Base-by-base conservation (phyloP, 75 land plant genomes). In the Sequoiadendron giganteum region DNA sequence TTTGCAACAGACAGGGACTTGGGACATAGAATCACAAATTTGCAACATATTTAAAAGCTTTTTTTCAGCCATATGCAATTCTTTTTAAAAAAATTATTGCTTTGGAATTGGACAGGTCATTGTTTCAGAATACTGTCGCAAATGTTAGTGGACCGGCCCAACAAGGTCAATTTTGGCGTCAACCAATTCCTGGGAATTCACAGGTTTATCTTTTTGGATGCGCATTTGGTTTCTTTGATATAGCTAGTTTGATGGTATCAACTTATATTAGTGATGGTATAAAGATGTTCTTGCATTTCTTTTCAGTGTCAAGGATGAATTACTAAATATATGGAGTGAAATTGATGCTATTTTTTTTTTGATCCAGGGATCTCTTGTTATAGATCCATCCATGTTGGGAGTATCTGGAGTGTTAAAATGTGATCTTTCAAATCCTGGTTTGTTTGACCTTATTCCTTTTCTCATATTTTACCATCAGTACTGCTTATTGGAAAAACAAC, bases 351-450 rank as follows among this genome's bases (percentile, higher is more conserved):
- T n/a, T 14, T 72, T 70, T 45, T 76, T 87, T 49, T 68, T 92
- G 86, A 90, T 85, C 79, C 88, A 88, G 90, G 85, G 90, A 18
- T 90, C 91, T 38, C 88, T 86, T 73, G 90, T 88, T 77, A 81
- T 89, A 52, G 91, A 93, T 65, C 86, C 94, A 21, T 86, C 89
- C 78, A 88, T 93, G 89, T 90, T 90, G 88, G 93, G 93, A 38
- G 89, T 85, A 42, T 90, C 90, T 78, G 92, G 84, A 61, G 86
- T 76, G 16, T 83, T 89, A 55, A 85, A 87, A 70, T 79, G 90
- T 75, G 85, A 85, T 34, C 92, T 89, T 85, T 49, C 76, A 84
- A 88, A 85, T 77, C 86, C 91, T 87, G 93, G 94, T 92, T 79
- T 19, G 86, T 77, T 39, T 39, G 6, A 39, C 82, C 25, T 7